A percentile compares a stretch with the other conserved stretches of the same genome.
phyloP scores from a whole-genome alignment of 1,284 basidiomycete genomes.

The Fomitopsis betulina region DNA sequence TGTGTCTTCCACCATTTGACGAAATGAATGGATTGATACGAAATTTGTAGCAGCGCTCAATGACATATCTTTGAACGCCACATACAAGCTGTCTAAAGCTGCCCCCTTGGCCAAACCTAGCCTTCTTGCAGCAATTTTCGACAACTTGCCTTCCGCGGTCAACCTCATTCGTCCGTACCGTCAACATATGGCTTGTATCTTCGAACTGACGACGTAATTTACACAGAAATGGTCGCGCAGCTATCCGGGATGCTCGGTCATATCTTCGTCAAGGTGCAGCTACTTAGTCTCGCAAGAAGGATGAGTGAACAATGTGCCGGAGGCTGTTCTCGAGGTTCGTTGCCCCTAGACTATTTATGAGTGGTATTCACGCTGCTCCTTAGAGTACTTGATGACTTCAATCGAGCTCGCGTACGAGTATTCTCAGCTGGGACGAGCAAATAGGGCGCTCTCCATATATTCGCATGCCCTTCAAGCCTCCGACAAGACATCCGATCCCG shows the following conservation, averaged over 20 bases:
- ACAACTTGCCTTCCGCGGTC: slow-evolving; percentile 46
- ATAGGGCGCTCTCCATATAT: slow-evolving; percentile 63
- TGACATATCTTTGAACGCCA: slow-evolving; percentile 32
- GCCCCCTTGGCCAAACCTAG: slow-evolving; percentile 16
- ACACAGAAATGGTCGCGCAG: slow-evolving; percentile 58
- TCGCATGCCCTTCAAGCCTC: slow-evolving; percentile 46
- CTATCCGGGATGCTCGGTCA: slow-evolving; percentile 64
- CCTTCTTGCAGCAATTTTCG: slow-evolving; percentile 30
- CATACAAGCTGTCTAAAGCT: neutral
- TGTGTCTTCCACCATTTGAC: neutral
- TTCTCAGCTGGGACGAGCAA: slow-evolving; percentile 67
- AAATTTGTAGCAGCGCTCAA: slow-evolving; percentile 26
- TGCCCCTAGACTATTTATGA: neutral
- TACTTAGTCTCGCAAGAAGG: slow-evolving; percentile 26
- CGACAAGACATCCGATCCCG: slow-evolving; percentile 39
- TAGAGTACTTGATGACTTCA: slow-evolving; percentile 66
- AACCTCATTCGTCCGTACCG: slow-evolving; percentile 45
- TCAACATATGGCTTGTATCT: neutral
- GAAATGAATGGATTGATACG: neutral
- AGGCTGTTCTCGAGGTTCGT: slow-evolving; percentile 47
- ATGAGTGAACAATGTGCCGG: slow-evolving; percentile 23
- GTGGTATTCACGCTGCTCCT: neutral
- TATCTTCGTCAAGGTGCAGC: slow-evolving; percentile 38
- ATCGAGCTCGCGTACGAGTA: slow-evolving; percentile 76
- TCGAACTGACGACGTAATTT: neutral